These are phyloP conservation scores for Carallia brachiata DNA, from an alignment of 345 rosid species.

Conservation along the genomic window DNA sequence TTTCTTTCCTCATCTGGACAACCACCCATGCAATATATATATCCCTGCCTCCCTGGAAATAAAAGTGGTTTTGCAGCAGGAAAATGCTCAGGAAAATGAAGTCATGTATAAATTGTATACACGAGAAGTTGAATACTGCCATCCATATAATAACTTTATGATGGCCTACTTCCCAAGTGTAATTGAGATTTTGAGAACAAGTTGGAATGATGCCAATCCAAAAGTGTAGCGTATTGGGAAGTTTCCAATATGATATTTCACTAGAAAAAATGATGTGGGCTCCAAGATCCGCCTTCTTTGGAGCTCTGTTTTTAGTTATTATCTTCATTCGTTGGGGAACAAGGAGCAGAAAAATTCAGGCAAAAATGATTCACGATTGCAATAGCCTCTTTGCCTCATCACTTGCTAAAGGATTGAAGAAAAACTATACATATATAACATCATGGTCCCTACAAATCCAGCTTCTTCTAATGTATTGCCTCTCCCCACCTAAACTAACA, in stretches of 20 bases:
- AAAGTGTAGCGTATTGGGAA: background rate
- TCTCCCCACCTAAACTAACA: conserved; percentile 39
- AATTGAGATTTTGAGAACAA: background rate
- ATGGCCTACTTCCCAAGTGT: background rate
- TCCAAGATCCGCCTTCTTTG: background rate
- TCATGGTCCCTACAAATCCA: conserved; percentile 36
- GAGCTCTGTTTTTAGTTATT: background rate
- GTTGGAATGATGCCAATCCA: background rate
- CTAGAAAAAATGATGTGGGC: background rate
- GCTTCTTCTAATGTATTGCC: conserved; percentile 36
- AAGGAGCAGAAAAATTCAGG: background rate
- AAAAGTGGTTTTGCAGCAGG: too few relatives aligned
- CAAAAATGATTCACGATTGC: conserved; percentile 36
- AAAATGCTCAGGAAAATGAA: too few relatives aligned
- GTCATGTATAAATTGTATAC: too few relatives aligned
- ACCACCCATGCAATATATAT: too few relatives aligned
- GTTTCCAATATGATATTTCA: background rate
- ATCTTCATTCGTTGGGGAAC: background rate
- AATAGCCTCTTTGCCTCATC: conserved; percentile 23
- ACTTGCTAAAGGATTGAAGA: conserved; percentile 26
- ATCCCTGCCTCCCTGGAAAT: too few relatives aligned
- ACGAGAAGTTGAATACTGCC: background rate
- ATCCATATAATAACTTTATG: background rate
- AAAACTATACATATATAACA: conserved; percentile 48
- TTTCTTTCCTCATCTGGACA: too few relatives aligned